phyloP scores from a whole-genome alignment of 2,329 filamentous ascomycete genomes.

The Neopestalotiopsis sp. region DNA sequence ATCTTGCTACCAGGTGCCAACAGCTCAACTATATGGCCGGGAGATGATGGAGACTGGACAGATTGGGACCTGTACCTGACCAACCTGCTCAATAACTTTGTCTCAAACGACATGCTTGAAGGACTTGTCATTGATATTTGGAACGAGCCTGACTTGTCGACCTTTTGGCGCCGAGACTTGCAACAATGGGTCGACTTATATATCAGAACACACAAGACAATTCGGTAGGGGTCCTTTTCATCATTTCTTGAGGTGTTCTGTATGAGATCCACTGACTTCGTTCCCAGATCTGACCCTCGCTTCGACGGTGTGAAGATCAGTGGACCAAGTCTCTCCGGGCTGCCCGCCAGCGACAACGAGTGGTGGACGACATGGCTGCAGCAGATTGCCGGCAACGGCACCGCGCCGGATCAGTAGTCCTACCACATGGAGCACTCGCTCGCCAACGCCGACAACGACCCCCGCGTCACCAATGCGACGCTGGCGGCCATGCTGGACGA shows the following conservation, averaged over 20 bases:
- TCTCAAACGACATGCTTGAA: constrained; percentile 35
- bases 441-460: constrained; percentile 16
- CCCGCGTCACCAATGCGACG: constrained; percentile 20
- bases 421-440: constrained; percentile 19
- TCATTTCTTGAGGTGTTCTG: not conserved
- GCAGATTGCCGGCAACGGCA: constrained; percentile 18
- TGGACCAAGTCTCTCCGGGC: constrained; percentile 15
- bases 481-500: constrained; percentile 12
- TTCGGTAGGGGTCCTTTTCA: constrained; percentile 10
- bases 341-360: constrained; percentile 13
- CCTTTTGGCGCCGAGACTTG: constrained; percentile 17
- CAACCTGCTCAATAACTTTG: constrained; percentile 33
- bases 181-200: constrained; percentile 22
- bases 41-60: constrained; percentile 45
- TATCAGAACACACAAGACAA: constrained; percentile 20
- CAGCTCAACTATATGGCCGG: constrained; percentile 38
- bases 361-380: constrained; percentile 22
- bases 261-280: not conserved
- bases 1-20: constrained; percentile 19
- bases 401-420: constrained; percentile 21
- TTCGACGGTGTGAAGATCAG: constrained; percentile 16
- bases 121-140: constrained; percentile 23
- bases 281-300: constrained; percentile 15
- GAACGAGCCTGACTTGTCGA: constrained; percentile 10
- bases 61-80: constrained; percentile 39